Evolutionary conservation across 345 rosid genomes (phyloP).

Genomic region (Gossypium anomalum): DNA sequence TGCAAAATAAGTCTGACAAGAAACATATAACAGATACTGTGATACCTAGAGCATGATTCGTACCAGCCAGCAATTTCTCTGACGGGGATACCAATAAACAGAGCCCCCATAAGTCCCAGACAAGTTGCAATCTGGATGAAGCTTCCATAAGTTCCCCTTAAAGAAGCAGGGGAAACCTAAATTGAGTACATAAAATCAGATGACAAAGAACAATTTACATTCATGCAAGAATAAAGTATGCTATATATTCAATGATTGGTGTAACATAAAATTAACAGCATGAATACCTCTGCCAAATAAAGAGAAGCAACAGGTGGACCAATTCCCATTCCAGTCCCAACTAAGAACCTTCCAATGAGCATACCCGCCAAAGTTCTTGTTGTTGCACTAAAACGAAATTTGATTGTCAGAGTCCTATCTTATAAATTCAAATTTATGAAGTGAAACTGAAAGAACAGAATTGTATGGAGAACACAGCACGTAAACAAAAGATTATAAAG

Average conservation of each 20-base stretch:
- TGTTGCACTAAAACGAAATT: constrained; percentile 7
- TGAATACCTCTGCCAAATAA: constrained; percentile 85
- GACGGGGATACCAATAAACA: constrained; percentile 84
- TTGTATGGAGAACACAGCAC: background rate
- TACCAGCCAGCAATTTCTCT: constrained; percentile 78
- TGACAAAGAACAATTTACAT: constrained; percentile 7
- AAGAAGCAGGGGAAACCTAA: constrained; percentile 86
- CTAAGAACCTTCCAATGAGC: constrained; percentile 42
- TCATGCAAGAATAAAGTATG: constrained; percentile 9
- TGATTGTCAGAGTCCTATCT: constrained; percentile 13
- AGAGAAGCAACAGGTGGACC: constrained; percentile 92
- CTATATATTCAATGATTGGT: background rate
- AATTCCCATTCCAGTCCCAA: constrained; percentile 93
- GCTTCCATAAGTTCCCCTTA: constrained; percentile 97
- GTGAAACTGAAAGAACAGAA: background rate
- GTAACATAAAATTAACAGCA: background rate
- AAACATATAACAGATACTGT: background rate
- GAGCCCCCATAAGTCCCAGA: constrained; percentile 87
- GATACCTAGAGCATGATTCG: constrained; percentile 19
- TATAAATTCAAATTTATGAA: background rate
- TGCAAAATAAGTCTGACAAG: background rate
- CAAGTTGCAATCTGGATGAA: constrained; percentile 93
- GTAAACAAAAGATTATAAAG: background rate
- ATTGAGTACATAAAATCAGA: constrained; percentile 13
- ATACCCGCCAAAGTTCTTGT: constrained; percentile 8